Evolutionary conservation across 208 protist genomes (phyloP), one percentile per base, ranked within the genome.

Genomic region (Crithidia acanthocephali): DNA sequence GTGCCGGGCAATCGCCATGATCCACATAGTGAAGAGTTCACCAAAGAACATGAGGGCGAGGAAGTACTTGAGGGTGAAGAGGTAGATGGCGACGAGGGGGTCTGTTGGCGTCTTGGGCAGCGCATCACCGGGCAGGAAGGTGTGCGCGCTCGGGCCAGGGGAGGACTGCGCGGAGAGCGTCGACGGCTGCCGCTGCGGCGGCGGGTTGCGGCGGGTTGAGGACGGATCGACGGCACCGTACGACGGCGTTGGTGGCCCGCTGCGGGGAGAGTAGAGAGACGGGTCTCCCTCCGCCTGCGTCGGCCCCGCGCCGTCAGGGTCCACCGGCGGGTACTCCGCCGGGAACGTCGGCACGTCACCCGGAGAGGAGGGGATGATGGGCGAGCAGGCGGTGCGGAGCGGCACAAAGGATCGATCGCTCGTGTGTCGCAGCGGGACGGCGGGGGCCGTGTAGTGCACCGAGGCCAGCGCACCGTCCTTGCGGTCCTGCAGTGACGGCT

Each of bases 51-150:
- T 81, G 6, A 94, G 67, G 13, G 85, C 72, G 10, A 82, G 70
- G 68, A 92, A 90, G 63, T 86, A 85, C 60, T 92, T 92, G 27
- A 96, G 74, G 30, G 87, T 92, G 58, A 80, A 87, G 69, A 91
- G 62, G 80, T 96, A 96, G 23, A 94, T 76, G 18, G 87, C 78
- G 40, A 91, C 85, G 58, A 94, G 88, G 3, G 91, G 91, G 65
- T 96, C 88, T 6, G 91, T 74, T 16, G 83, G 75, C 7, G 84
- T 90, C 59, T 77, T 85, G 11, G 77, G 75, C 25, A 81, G 55
- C 33, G 61, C n/a, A 10, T 63, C n/a, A 11, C 35, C 60, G 4
- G 42, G 22, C 40, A 47, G 51, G n/a, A 25, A 59, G 28, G 6
- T 33, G 11, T 53, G 42, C 18, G 40, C 2, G 33, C 20, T 35